phyloP scores from a whole-genome alignment of 768 basidiomycete species.

The Mycena haematopus region DNA sequence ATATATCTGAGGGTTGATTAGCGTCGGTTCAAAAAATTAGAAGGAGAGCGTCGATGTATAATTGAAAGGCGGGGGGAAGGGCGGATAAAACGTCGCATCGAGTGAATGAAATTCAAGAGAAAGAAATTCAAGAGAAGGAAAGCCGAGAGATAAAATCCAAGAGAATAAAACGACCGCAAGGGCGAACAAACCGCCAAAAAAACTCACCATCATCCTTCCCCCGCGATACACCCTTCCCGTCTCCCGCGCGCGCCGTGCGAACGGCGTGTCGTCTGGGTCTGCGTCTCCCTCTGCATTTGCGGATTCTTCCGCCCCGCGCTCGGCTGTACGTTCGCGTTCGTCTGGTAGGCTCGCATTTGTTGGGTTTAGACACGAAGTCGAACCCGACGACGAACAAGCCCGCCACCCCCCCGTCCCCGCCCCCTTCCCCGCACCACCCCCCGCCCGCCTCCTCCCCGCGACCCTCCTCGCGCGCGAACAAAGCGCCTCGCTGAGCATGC shows the following conservation, averaged over 20 bases:
- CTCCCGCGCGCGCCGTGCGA: constrained; percentile 80
- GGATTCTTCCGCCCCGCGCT: neutral
- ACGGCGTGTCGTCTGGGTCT: constrained; percentile 68
- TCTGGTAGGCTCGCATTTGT: too few relatives aligned
- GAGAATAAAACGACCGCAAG: too few relatives aligned
- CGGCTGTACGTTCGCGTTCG: neutral
- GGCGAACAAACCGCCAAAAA: neutral
- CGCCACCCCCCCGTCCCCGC: neutral
- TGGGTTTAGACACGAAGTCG: too few relatives aligned
- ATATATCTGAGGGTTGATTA: constrained; percentile 39
- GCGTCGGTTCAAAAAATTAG: neutral
- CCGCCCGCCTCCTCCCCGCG: constrained; percentile 53
- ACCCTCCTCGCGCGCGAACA: constrained; percentile 79
- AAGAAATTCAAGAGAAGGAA: too few relatives aligned
- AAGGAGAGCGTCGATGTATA: too few relatives aligned
- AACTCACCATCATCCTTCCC: constrained; percentile 79
- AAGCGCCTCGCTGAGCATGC: constrained; percentile 79
- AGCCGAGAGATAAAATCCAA: too few relatives aligned
- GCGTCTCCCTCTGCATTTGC: neutral
- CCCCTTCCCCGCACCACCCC: constrained; percentile 31
- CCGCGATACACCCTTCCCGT: constrained; percentile 75
- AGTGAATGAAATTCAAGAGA: too few relatives aligned
- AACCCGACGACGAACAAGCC: constrained; percentile 4
- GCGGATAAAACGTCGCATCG: too few relatives aligned
- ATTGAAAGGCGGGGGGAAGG: too few relatives aligned